Conservation (phyloP, 371 early-diverging fungal genomes). For the Quaeritorhiza haematococci region DNA sequence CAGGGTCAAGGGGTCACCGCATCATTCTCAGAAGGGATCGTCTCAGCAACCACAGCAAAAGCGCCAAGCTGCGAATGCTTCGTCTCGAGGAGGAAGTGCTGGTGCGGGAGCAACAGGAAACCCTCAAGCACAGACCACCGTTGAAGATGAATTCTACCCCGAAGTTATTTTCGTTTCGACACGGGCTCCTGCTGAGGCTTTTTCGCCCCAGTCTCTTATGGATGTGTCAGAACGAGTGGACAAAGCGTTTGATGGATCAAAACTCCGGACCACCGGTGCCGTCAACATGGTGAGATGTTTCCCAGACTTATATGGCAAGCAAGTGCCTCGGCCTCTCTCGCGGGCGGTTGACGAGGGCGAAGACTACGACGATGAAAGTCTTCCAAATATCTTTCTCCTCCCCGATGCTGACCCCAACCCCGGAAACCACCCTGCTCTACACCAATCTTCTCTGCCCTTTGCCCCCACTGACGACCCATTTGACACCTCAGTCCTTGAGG, state of each 20-base stretch:
- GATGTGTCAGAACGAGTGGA: neutral
- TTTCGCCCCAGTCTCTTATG: neutral
- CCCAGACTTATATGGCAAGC: neutral
- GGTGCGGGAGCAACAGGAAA: too few species aligned
- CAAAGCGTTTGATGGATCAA: conserved; percentile 25
- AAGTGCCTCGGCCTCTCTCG: neutral
- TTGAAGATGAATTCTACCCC: conserved; percentile 3
- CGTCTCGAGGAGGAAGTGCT: too few species aligned
- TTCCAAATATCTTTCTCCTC: conserved; percentile 20
- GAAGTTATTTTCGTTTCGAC: conserved; percentile 8
- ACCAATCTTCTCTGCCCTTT: too few species aligned
- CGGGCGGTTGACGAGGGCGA: conserved; percentile 16
- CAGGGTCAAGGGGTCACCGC: conserved; percentile 16
- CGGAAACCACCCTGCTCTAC: neutral
- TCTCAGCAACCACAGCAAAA: neutral
- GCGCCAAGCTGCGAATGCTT: too few species aligned
- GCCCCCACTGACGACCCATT: too few species aligned
- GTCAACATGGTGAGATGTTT: conserved; percentile 23
- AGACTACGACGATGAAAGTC: conserved; percentile 20
- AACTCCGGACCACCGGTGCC: conserved; percentile 41
- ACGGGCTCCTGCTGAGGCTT: conserved; percentile 3
- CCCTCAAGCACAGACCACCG: too few species aligned
- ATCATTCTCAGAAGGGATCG: neutral
- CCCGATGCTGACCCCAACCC: conserved; percentile 14
- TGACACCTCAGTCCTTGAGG: too few species aligned